Percentiles rank a stretch among this genome's conserved stretches.
phyloP scores from a whole-genome alignment of 345 rosid genomes.

The Acer saccharum region DNA sequence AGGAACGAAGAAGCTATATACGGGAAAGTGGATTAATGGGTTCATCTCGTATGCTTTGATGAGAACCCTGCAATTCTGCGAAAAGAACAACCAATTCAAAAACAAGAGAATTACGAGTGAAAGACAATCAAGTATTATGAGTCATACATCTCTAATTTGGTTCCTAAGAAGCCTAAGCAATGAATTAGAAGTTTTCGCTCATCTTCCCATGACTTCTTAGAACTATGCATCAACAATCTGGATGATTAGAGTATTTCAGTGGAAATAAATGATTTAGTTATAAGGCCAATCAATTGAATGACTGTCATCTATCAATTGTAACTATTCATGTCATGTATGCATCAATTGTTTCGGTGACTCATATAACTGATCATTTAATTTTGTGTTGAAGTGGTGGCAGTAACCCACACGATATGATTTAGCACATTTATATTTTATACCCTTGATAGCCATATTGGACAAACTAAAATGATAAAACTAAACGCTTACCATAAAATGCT shows the following conservation, averaged over 20 bases:
- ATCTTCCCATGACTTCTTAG: not conserved
- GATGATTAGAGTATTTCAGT: not conserved
- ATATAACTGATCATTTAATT: not conserved
- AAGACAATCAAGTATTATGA: not conserved
- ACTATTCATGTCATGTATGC: not conserved
- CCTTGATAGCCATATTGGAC: not conserved
- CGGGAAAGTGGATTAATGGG: slow-evolving; percentile 69
- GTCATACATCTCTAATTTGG: not conserved
- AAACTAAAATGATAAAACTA: not conserved
- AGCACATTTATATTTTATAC: too few species aligned
- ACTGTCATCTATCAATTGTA: not conserved
- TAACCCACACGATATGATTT: too few species aligned
- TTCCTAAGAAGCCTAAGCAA: not conserved
- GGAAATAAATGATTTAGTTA: not conserved
- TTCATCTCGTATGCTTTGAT: slow-evolving; percentile 92
- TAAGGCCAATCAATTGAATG: not conserved
- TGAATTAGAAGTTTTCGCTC: not conserved
- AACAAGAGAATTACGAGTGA: not conserved
- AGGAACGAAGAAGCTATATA: slow-evolving; percentile 70
- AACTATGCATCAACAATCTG: not conserved
- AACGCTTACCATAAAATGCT: slow-evolving; percentile 66
- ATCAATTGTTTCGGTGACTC: too few species aligned
- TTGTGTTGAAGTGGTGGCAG: not conserved
- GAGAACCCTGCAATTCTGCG: slow-evolving; percentile 75
- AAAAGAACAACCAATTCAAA: slow-evolving; percentile 11